Evolutionary conservation across 2,329 filamentous ascomycete species (phyloP).

Genomic region (Microdochium trichocladiopsis): DNA sequence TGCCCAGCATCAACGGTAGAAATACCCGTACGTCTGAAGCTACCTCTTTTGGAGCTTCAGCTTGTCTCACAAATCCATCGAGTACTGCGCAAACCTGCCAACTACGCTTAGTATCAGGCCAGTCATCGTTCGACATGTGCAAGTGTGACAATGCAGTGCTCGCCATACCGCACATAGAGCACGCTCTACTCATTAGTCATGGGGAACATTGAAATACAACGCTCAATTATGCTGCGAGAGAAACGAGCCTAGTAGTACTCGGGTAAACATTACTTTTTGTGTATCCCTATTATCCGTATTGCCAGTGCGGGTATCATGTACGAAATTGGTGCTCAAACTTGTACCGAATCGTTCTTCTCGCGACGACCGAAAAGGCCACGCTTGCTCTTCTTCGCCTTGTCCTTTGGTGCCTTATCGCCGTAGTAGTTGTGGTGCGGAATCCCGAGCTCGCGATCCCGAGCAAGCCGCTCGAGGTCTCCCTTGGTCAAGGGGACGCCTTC

Average conservation of each 20-base stretch:
- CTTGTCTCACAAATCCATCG: too few species aligned
- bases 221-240: neutral
- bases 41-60: too few species aligned
- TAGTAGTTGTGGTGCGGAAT: slow-evolving; percentile 53
- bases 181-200: too few species aligned
- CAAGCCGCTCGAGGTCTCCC: slow-evolving; percentile 42
- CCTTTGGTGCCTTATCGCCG: slow-evolving; percentile 41
- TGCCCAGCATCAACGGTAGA: too few species aligned
- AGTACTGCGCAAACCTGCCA: too few species aligned
- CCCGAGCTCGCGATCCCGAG: slow-evolving; percentile 44
- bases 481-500: slow-evolving; percentile 63
- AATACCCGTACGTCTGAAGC: too few species aligned
- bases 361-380: slow-evolving; percentile 7
- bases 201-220: neutral
- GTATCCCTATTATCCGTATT: neutral
- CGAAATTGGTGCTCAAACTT: neutral
- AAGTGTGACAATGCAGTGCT: too few species aligned
- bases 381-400: slow-evolving; percentile 27
- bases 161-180: too few species aligned
- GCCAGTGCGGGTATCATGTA: neutral
- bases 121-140: too few species aligned
- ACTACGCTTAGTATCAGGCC: too few species aligned
- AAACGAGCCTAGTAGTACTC: neutral
- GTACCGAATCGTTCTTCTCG: slow-evolving; percentile 6
- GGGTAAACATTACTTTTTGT: neutral